phyloP scores from a whole-genome alignment of 2,329 filamentous ascomycete species.

The Trichoderma arundinaceum region DNA sequence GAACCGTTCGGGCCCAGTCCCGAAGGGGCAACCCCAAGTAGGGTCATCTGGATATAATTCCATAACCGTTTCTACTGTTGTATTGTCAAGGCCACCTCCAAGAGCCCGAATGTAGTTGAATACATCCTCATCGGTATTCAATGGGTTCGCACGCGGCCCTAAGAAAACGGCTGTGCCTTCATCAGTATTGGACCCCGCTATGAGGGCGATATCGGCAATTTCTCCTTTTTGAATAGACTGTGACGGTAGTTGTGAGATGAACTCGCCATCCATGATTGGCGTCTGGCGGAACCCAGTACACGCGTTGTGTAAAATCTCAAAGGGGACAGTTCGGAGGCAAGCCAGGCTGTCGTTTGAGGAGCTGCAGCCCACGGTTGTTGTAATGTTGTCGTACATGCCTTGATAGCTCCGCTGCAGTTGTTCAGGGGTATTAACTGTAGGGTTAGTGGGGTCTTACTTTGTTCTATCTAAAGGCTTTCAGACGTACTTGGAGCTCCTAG shows the following conservation, averaged over 20 bases:
- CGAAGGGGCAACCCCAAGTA: conserved; percentile 13
- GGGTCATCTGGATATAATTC: conserved; percentile 13
- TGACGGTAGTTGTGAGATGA: conserved; percentile 16
- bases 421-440: not conserved
- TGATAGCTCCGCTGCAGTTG: conserved; percentile 6
- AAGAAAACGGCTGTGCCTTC: conserved; percentile 13
- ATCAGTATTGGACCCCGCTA: conserved; percentile 3
- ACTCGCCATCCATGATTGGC: conserved; percentile 15
- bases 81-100: conserved; percentile 1
- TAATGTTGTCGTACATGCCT: conserved; percentile 21
- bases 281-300: conserved; percentile 10
- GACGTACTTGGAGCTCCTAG: conserved; percentile 14
- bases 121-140: conserved; percentile 11
- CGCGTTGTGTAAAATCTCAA: not conserved
- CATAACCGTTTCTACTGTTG: conserved; percentile 5
- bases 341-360: not conserved
- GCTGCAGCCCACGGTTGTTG: conserved; percentile 9
- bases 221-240: conserved; percentile 17
- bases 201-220: conserved; percentile 9
- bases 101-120: not conserved
- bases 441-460: not conserved
- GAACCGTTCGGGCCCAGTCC: conserved; percentile 12
- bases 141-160: not conserved
- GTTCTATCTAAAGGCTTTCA: not conserved
- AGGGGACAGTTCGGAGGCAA: conserved; percentile 5